Conservation (phyloP, 805 yeast species). For the Suhomyces emberorum region DNA sequence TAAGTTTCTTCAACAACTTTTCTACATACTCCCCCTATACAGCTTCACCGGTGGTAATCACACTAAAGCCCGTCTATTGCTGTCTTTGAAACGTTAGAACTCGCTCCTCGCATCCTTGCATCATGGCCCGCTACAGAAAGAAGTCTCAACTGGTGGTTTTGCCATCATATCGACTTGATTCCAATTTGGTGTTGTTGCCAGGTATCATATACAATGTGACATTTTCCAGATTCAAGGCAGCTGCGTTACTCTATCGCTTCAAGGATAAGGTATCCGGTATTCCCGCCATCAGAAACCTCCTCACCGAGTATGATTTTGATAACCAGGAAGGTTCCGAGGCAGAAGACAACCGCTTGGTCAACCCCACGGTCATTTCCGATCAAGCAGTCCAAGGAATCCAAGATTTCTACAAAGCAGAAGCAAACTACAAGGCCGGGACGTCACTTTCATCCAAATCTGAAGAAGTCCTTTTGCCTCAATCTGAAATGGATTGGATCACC, state of each 20-base stretch:
- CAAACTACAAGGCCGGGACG: constrained; percentile 3
- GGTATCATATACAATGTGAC: constrained; percentile 62
- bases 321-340: constrained; percentile 7
- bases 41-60: no score
- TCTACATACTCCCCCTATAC: no score
- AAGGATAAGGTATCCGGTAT: constrained; percentile 24
- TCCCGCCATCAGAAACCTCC: constrained; percentile 27
- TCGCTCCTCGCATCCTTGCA: no score
- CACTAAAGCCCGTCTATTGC: no score
- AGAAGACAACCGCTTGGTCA: constrained; percentile 10
- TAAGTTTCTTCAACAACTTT: no score
- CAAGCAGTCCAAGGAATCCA: constrained; percentile 32
- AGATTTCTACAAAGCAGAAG: constrained; percentile 14
- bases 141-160: constrained; percentile 16
- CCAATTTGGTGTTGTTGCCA: constrained; percentile 52
- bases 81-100: neutral
- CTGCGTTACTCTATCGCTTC: constrained; percentile 44
- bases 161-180: constrained; percentile 41
- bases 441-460: neutral
- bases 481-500: constrained; percentile 35
- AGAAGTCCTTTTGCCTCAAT: neutral
- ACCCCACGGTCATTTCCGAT: constrained; percentile 23
- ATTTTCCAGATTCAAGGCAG: constrained; percentile 45
- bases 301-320: constrained; percentile 35
- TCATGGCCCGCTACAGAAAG: constrained; percentile 1